These are phyloP conservation scores for Globisporangium cylindrosporum DNA, from an alignment of 352 stramenopile genomes.

Conservation along the genomic window DNA sequence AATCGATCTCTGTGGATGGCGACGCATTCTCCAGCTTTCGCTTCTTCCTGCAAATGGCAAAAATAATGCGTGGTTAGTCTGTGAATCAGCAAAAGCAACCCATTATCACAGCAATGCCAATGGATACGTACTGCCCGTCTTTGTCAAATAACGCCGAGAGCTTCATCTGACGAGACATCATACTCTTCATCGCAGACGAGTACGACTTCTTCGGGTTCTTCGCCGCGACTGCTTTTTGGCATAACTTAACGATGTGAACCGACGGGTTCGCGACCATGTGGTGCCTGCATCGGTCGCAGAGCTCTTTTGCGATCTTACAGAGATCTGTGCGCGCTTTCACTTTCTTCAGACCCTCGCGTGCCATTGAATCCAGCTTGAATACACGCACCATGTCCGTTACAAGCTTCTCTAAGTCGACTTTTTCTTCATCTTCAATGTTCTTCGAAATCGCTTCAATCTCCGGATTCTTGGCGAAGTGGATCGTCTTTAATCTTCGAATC, in stretches of 20 bases:
- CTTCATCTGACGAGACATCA: constrained; percentile 85
- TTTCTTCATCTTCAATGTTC: constrained; percentile 54
- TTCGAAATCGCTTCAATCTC: constrained; percentile 56
- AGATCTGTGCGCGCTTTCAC: constrained; percentile 56
- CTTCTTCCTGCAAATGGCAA: constrained; percentile 55
- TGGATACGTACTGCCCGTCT: constrained; percentile 64
- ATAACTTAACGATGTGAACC: constrained; percentile 80
- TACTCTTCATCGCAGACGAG: constrained; percentile 83
- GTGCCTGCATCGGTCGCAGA: constrained; percentile 73
- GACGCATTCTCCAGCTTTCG: constrained; percentile 64
- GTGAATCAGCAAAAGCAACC: neutral
- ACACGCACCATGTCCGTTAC: constrained; percentile 63
- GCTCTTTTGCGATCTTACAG: constrained; percentile 70
- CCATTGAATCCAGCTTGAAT: constrained; percentile 83
- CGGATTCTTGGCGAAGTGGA: constrained; percentile 62
- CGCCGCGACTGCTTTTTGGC: constrained; percentile 64
- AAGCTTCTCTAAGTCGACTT: constrained; percentile 49
- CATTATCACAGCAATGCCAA: neutral
- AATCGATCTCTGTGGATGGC: constrained; percentile 60
- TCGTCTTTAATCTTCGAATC: constrained; percentile 61
- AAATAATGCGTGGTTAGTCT: constrained; percentile 11
- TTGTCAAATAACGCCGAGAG: constrained; percentile 67
- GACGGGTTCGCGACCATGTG: constrained; percentile 84
- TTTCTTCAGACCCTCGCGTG: constrained; percentile 61
- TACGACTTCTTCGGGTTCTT: constrained; percentile 81